Evolutionary conservation across 148 eudicot species (phyloP).

Genomic region (Vaccinium vitisidaea): DNA sequence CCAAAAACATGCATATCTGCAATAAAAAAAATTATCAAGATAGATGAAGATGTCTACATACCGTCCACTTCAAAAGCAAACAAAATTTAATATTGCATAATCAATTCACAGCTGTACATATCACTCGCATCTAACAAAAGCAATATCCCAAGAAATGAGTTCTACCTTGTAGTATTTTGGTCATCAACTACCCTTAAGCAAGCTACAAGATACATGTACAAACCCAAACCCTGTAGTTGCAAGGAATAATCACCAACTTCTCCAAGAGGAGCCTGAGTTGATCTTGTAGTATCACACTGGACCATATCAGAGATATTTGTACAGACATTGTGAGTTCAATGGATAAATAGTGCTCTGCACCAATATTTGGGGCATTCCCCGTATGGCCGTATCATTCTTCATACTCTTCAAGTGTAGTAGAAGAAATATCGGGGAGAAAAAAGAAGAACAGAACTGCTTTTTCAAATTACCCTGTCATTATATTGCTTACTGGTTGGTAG

Average conservation of each 20-base stretch:
- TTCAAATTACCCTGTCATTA: neutral
- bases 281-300: constrained; percentile 3
- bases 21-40: constrained; percentile 22
- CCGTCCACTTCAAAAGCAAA: neutral
- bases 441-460: neutral
- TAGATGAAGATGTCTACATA: constrained; percentile 5
- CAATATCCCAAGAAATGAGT: neutral
- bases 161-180: constrained; percentile 2
- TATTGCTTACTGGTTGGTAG: neutral
- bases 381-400: neutral
- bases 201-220: neutral
- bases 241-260: neutral
- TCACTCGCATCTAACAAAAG: neutral
- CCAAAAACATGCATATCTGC: constrained; percentile 85
- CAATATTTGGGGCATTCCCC: neutral
- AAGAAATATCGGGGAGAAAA: neutral
- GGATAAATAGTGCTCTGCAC: neutral
- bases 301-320: neutral
- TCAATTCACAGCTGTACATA: neutral
- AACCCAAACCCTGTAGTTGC: neutral
- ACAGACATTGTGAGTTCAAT: neutral
- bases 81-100: neutral
- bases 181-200: constrained; percentile 10
- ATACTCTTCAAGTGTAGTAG: neutral
- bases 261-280: neutral